phyloP scores from a whole-genome alignment of 1,284 basidiomycete genomes.

The Cutaneotrichosporon dermatis region DNA sequence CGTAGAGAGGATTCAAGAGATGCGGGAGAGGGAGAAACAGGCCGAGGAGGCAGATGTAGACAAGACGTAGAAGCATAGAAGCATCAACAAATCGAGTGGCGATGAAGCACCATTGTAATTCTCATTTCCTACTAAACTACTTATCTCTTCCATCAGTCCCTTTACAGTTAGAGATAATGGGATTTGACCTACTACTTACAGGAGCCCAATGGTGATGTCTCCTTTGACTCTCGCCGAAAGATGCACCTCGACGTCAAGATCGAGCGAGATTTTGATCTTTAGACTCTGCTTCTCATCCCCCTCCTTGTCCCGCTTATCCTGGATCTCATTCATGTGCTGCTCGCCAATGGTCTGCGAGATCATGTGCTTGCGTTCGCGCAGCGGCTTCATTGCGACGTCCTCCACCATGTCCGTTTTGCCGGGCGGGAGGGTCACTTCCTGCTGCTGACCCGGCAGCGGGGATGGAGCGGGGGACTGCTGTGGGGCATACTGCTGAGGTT shows the following conservation, averaged over 20 bases:
- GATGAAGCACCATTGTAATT: not conserved
- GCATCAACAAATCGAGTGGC: not conserved
- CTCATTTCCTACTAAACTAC: not conserved
- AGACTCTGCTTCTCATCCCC: slow-evolving; percentile 14
- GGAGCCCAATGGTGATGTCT: slow-evolving; percentile 20
- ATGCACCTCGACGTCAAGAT: slow-evolving; percentile 21
- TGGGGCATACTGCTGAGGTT: not conserved
- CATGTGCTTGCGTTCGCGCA: not conserved
- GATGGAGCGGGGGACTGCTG: not conserved
- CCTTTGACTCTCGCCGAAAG: slow-evolving; percentile 21
- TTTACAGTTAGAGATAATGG: not conserved
- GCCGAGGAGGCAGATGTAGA: not conserved
- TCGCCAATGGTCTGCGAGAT: not conserved
- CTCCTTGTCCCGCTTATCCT: slow-evolving; percentile 3
- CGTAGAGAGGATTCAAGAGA: not conserved
- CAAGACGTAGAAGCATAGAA: not conserved
- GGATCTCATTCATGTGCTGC: not conserved
- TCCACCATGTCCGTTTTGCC: not conserved
- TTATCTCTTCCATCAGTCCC: not conserved
- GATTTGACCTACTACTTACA: slow-evolving; percentile 4
- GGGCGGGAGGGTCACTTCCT: not conserved
- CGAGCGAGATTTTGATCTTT: slow-evolving; percentile 18
- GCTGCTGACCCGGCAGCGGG: not conserved
- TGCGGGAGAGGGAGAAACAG: not conserved
- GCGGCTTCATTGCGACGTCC: not conserved